Base-by-base conservation (phyloP, 139 green algal genomes). In the Coelastrella sp. region DNA sequence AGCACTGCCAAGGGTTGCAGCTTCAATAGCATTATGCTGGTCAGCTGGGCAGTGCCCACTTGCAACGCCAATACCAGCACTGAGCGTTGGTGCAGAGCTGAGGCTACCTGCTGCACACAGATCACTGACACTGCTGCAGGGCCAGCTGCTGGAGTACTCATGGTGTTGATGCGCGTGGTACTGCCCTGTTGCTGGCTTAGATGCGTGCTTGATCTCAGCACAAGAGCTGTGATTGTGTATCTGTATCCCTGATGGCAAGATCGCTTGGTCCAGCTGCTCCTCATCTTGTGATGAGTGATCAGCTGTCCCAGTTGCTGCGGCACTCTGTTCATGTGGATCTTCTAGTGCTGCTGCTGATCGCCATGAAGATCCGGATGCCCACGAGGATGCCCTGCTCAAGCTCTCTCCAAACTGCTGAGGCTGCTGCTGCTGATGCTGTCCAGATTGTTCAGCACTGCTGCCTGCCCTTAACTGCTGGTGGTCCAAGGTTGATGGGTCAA, bases 341-440 rank as follows among this genome's bases (percentile, higher is more conserved):
- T 21, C 32, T 64, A 6, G 27, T 48, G 72, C 72, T 48, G 72
- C 45, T 67, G 72, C 51, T 66, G 48, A 34, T 50, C 45, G 11
- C 8, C 48, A 50, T 25, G 75, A 82, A 8, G 75, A 25, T 8
- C 27, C n/a, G 19, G 75, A 82, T 2, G 51, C 48, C 75, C 75
- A 82, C 0, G 75, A 82, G 4, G 75, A 51, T 17, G 41, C 75
- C 25, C 75, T 51, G 53, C 75, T 82, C 51, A 82, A 57, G 23
- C 13, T 71, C 5, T 38, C 34, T 21, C 5, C 38, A 34, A 51
- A 34, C 74, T 81, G 74, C 74, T 69, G 74, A n/a, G 69, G 75
- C 34, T 71, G 75, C 53, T 80, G 72, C 35, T 57, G 51, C 75
- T 48, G 72, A 32, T 48, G 30, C 72, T 80, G 32, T 15, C 30